These are phyloP conservation scores for Kwoniella bestiolae DNA, from an alignment of 768 basidiomycete species.

Conservation along the genomic window DNA sequence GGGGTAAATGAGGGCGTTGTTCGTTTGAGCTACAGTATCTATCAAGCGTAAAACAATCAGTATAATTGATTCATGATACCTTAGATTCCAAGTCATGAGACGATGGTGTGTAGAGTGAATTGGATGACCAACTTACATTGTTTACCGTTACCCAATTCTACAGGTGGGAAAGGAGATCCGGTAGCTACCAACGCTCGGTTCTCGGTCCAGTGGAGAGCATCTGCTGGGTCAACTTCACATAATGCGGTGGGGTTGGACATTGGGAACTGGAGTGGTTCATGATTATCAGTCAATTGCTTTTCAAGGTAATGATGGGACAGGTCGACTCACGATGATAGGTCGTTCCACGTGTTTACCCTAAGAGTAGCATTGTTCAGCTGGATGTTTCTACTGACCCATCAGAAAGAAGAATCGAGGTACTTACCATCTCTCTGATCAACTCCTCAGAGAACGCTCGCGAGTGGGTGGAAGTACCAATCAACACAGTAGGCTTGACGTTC, in stretches of 20 bases:
- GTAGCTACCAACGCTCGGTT: constrained; percentile 81
- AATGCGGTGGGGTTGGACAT: constrained; percentile 80
- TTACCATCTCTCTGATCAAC: constrained; percentile 61
- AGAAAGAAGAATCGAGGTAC: constrained; percentile 39
- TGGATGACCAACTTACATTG: constrained; percentile 63
- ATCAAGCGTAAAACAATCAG: background rate
- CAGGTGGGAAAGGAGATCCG: constrained; percentile 80
- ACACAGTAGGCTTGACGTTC: constrained; percentile 75
- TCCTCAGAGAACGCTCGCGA: constrained; percentile 65
- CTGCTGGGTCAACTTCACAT: constrained; percentile 63
- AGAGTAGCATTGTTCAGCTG: background rate
- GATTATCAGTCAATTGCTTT: background rate
- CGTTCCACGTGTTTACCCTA: constrained; percentile 65
- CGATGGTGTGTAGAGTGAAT: background rate
- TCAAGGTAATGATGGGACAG: no score
- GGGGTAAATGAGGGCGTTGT: constrained; percentile 70
- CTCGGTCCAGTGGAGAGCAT: constrained; percentile 66
- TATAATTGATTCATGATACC: no score
- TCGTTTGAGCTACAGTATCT: constrained; percentile 50
- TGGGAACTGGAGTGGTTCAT: constrained; percentile 41
- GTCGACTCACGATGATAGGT: constrained; percentile 68
- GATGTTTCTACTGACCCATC: background rate
- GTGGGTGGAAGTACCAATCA: constrained; percentile 82
- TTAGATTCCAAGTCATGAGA: background rate
- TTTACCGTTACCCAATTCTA: constrained; percentile 68